These are phyloP conservation scores for Paracorniculantispora psalliotae DNA, from an alignment of 2,329 filamentous ascomycete genomes.

Conservation along the genomic window DNA sequence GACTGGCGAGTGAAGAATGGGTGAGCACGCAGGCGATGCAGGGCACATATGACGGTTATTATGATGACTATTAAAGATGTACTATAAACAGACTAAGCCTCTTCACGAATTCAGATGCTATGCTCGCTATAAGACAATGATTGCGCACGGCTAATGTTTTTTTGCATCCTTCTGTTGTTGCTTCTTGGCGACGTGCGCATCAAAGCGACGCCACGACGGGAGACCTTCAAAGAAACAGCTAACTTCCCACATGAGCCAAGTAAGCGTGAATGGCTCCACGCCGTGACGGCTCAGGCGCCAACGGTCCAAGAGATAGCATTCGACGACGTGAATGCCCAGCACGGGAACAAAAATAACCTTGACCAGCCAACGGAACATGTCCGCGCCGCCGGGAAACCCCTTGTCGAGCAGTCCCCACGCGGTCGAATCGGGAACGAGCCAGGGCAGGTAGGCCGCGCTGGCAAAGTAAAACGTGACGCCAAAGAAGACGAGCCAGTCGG, in stretches of 20 bases:
- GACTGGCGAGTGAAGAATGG: slow-evolving; percentile 57
- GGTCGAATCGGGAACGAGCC: slow-evolving; percentile 47
- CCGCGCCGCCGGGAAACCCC: slow-evolving; percentile 53
- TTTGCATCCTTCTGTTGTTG: slow-evolving; percentile 34
- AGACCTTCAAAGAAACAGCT: slow-evolving; percentile 52
- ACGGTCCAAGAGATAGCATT: slow-evolving; percentile 52
- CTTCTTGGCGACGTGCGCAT: slow-evolving; percentile 32
- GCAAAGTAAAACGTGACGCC: slow-evolving; percentile 51
- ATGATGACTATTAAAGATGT: slow-evolving; percentile 36
- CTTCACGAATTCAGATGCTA: not conserved
- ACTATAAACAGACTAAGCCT: too few relatives aligned
- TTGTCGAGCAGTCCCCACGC: slow-evolving; percentile 46
- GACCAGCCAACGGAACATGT: slow-evolving; percentile 54
- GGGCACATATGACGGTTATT: slow-evolving; percentile 51
- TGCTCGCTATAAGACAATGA: not conserved
- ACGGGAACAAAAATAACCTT: slow-evolving; percentile 54
- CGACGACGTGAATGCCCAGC: slow-evolving; percentile 58
- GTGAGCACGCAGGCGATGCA: slow-evolving; percentile 58
- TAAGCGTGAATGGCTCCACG: slow-evolving; percentile 37
- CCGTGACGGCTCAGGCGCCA: slow-evolving; percentile 43
- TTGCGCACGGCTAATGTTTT: slow-evolving; percentile 21
- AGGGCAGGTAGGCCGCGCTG: slow-evolving; percentile 42
- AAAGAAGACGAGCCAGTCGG: slow-evolving; percentile 50
- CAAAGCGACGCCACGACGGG: slow-evolving; percentile 44
- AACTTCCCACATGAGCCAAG: slow-evolving; percentile 53